Conservation (phyloP, 306 rosid genomes). For the Malus sylvestris region DNA sequence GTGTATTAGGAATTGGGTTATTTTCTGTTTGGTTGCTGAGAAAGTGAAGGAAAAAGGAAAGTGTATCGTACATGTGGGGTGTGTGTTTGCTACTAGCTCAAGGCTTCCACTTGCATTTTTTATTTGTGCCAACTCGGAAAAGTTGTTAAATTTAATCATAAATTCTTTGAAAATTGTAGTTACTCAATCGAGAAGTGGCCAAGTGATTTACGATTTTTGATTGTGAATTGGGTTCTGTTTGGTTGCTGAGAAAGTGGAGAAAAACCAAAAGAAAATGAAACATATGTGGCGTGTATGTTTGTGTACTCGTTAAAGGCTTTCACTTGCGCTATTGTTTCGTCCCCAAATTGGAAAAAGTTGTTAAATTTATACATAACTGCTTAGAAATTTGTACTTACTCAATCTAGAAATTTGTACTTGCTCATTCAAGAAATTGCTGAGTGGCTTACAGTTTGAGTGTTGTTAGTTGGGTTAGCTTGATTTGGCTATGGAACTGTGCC, state of each 20-base stretch:
- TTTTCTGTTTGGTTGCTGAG: constrained; percentile 9
- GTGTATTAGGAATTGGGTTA: not conserved
- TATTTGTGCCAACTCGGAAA: not conserved
- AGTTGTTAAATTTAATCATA: not conserved
- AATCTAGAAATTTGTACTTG: not conserved
- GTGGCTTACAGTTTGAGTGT: not conserved
- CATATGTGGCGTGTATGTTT: not conserved
- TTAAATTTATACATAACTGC: not conserved
- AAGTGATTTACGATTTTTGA: not conserved
- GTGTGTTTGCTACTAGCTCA: not conserved
- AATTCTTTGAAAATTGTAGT: not conserved
- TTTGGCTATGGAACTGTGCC: not conserved
- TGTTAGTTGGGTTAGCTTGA: not conserved
- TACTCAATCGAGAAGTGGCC: not conserved
- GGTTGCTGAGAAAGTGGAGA: not conserved
- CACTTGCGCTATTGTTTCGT: not conserved
- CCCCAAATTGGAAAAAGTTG: not conserved
- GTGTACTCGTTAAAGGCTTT: not conserved
- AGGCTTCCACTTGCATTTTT: not conserved
- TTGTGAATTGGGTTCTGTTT: constrained; percentile 5
- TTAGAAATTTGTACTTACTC: not conserved
- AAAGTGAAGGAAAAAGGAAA: not conserved
- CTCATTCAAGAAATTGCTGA: not conserved
- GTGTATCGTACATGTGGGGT: not conserved
- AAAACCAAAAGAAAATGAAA: not conserved